phyloP scores from a whole-genome alignment of 352 stramenopile genomes.

The Phytophthora boehmeriae region DNA sequence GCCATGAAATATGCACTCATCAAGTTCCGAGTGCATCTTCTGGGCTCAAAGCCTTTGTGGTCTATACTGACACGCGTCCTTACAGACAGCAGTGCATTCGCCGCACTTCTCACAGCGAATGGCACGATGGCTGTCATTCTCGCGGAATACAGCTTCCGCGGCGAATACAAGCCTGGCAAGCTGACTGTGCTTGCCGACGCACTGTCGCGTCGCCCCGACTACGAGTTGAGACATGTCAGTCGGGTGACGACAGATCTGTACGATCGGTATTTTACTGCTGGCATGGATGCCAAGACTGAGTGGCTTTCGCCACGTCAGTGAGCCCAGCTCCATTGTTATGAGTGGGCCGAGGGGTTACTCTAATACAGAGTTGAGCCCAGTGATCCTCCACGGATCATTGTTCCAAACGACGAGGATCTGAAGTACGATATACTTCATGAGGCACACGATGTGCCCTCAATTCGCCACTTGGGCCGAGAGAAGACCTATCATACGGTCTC shows the following conservation, averaged over 20 bases:
- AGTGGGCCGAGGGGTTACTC: neutral
- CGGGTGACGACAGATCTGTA: neutral
- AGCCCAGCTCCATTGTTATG: neutral
- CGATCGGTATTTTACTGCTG: neutral
- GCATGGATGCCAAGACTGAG: neutral
- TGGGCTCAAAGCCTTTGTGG: conserved; percentile 13
- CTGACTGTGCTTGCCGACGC: conserved; percentile 21
- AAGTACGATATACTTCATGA: conserved; percentile 26
- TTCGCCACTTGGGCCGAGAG: conserved; percentile 21
- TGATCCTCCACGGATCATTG: neutral
- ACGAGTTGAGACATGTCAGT: neutral
- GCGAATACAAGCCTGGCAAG: conserved; percentile 25
- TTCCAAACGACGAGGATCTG: conserved; percentile 24
- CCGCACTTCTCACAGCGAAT: too few relatives aligned
- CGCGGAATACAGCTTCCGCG: too few relatives aligned
- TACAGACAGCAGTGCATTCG: too few relatives aligned
- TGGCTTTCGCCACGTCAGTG: neutral
- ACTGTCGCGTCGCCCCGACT: conserved; percentile 14
- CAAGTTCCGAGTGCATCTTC: conserved; percentile 24
- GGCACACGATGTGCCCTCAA: conserved; percentile 4
- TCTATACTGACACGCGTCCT: conserved; percentile 15
- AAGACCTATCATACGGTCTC: conserved; percentile 20
- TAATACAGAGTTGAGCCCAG: neutral
- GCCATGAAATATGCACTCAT: conserved; percentile 30
- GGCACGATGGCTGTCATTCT: too few relatives aligned